These are phyloP conservation scores for Nitzschia sp. DNA, from an alignment of 108 stramenopile species.

Conservation along the genomic window DNA sequence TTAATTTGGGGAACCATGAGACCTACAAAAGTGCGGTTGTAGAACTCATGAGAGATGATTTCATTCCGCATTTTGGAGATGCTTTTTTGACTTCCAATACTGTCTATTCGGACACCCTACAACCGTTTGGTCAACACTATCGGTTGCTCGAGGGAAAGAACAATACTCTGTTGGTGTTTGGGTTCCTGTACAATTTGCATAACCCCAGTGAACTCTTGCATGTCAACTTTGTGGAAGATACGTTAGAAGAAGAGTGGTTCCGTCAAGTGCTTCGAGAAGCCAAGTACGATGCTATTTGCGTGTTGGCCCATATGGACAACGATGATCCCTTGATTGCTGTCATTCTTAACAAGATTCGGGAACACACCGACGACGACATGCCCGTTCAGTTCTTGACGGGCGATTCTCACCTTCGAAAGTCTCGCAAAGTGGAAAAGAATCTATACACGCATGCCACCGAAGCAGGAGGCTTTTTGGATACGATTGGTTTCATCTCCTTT, in stretches of 20 bases:
- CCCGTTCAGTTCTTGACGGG: slow-evolving; percentile 79
- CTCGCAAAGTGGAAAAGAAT: slow-evolving; percentile 19
- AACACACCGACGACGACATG: slow-evolving; percentile 41
- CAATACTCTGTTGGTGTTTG: slow-evolving; percentile 55
- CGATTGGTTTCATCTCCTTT: slow-evolving; percentile 74
- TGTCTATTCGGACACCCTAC: slow-evolving; percentile 2
- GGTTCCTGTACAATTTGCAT: slow-evolving; percentile 68
- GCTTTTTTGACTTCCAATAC: slow-evolving; percentile 65
- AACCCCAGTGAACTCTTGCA: slow-evolving; percentile 23
- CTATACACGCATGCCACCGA: slow-evolving; percentile 35
- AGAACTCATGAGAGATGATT: slow-evolving; percentile 29
- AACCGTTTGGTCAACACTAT: slow-evolving; percentile 42
- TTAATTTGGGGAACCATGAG: slow-evolving; percentile 81
- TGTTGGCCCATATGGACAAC: slow-evolving; percentile 79
- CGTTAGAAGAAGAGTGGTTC: slow-evolving; percentile 63
- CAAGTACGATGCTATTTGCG: slow-evolving; percentile 65
- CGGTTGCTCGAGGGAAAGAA: slow-evolving; percentile 51
- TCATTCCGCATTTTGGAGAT: slow-evolving; percentile 57
- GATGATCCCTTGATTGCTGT: slow-evolving; percentile 56
- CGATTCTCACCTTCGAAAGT: slow-evolving; percentile 61
- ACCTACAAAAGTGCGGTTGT: slow-evolving; percentile 42
- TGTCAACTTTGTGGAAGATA: slow-evolving; percentile 55
- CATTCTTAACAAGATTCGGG: slow-evolving; percentile 45
- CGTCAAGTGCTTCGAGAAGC: slow-evolving; percentile 32
- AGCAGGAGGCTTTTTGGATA: slow-evolving; percentile 75